Conservation (phyloP, 257 asterid genomes). For the Solanum peruvianum region DNA sequence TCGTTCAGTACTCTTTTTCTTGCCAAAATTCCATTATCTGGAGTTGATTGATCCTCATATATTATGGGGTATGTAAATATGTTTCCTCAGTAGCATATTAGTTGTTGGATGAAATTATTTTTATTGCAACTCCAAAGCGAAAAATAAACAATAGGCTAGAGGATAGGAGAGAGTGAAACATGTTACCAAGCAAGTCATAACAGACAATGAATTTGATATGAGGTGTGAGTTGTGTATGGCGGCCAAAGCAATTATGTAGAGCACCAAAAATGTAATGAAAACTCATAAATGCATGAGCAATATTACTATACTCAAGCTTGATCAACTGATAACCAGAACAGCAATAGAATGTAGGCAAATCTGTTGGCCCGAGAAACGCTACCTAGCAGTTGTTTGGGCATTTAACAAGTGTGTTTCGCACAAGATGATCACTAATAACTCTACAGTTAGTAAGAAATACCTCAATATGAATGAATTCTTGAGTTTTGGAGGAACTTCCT, state of each 20-base stretch:
- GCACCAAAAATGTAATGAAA: neutral
- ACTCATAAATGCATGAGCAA: neutral
- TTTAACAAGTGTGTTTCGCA: neutral
- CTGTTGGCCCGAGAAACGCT: neutral
- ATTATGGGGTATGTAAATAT: neutral
- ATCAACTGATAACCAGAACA: neutral
- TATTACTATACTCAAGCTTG: neutral
- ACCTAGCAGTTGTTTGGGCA: neutral
- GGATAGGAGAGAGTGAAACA: neutral
- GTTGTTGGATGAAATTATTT: neutral
- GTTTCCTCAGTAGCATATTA: neutral
- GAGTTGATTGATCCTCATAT: neutral
- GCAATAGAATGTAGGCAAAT: neutral
- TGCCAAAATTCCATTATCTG: neutral
- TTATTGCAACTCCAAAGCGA: neutral
- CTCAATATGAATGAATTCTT: slow-evolving; percentile 41
- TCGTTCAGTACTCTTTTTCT: neutral
- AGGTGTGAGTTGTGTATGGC: neutral
- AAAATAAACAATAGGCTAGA: neutral
- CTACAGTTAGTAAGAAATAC: slow-evolving; percentile 15
- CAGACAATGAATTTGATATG: neutral
- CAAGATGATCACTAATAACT: neutral
- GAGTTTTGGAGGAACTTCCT: slow-evolving; percentile 66
- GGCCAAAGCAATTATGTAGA: neutral
- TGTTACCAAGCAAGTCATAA: neutral